Base-by-base conservation (phyloP, 1,284 basidiomycete genomes). In the Apiotrichum laibachii region DNA sequence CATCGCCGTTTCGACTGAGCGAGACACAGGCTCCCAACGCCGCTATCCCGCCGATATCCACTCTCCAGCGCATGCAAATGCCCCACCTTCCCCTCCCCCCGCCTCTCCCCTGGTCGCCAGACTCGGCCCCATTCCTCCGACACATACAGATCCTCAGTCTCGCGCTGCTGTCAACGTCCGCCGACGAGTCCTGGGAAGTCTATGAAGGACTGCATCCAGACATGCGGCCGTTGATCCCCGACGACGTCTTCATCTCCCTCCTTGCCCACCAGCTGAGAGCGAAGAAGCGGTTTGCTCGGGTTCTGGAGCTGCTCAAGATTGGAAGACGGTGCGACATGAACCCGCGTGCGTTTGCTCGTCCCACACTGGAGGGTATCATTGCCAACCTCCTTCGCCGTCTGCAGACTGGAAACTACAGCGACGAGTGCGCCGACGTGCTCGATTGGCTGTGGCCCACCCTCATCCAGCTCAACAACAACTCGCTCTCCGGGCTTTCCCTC, bases 51-150 rank as follows among this genome's bases (percentile, higher is more conserved):
- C 57, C 56, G 12, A 45, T 65, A 43, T 49, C 40, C 37, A 26
- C 53, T 12, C 53, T 62, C 44, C 56, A 64, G 52, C 53, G 47
- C 52, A 63, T 59, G 64, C 56, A 50, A 34, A 67, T 55, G 50
- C 67, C 70, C 7, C 64, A 70, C 52, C 61, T 75, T 2, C 74
- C 72, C 19, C 61, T 75, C 9, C 75, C 75, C 5, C 73, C 75
- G 9, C 55, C 66, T 5, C 57, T 76, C 22, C 75, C 75, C 7
- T 76, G 72, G 59, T 74, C 75, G 13, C 73, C 75, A 8, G 67
- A 66, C 37, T 76, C 75, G 12, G 59, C 65, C 39, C 73, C 71
- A 5, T 76, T 76, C 57, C 55, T 67, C 49, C 60, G 75, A 19
- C 75, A 76, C 57, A 59, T 74, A 33, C 67, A 73, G 44, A 63